phyloP scores from a whole-genome alignment of 2,329 filamentous ascomycete genomes.

The Claviceps sp. region DNA sequence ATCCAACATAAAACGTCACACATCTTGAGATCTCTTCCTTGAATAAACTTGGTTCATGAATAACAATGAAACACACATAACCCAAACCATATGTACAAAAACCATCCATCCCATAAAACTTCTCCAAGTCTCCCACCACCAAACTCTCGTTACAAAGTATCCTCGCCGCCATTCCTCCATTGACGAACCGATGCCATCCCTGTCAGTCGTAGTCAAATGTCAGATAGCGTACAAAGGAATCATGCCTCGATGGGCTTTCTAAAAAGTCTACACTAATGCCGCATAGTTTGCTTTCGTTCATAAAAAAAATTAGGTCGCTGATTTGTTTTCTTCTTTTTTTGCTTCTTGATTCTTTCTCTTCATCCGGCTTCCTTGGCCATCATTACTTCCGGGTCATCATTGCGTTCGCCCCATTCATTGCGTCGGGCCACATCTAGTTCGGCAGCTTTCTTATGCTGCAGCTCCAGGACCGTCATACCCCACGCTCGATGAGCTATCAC shows the following conservation, averaged over 20 bases:
- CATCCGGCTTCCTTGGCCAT: neutral
- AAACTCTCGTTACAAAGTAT: neutral
- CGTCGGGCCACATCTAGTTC: neutral
- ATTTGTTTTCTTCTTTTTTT: neutral
- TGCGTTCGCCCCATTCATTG: neutral
- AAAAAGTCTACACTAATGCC: constrained; percentile 1
- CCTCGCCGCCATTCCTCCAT: neutral
- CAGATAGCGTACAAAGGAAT: neutral
- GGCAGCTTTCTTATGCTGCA: constrained; percentile 23
- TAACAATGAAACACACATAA: too few relatives aligned
- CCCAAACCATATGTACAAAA: too few relatives aligned
- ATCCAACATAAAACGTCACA: too few relatives aligned
- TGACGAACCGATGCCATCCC: constrained; percentile 8
- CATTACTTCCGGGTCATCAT: neutral
- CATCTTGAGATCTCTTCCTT: too few relatives aligned
- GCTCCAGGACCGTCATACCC: constrained; percentile 28
- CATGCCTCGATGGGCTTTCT: neutral
- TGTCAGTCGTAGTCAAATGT: constrained; percentile 7
- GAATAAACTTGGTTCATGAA: too few relatives aligned
- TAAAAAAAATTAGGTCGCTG: neutral
- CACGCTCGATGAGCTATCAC: constrained; percentile 26
- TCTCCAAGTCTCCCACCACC: neutral
- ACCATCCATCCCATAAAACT: neutral
- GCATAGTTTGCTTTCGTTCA: neutral
- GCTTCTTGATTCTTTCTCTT: neutral